Evolutionary conservation across 2,329 filamentous ascomycete genomes (phyloP).

Genomic region (Tolypocladium cylindrosporum): DNA sequence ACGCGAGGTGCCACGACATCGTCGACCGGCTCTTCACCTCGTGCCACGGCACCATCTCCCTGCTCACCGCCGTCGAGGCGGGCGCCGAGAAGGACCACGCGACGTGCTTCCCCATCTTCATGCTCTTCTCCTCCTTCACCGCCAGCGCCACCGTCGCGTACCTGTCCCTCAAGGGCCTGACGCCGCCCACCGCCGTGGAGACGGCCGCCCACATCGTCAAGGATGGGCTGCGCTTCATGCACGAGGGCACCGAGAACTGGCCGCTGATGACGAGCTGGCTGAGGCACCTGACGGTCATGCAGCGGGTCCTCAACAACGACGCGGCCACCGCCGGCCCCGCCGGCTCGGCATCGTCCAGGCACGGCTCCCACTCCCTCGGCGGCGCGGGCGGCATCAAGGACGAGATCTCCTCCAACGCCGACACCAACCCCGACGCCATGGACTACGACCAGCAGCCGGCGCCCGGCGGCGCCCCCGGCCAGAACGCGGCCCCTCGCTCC

Average conservation of each 20-base stretch:
- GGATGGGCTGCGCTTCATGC: constrained; percentile 49
- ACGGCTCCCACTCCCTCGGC: constrained; percentile 20
- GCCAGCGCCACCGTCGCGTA: constrained; percentile 52
- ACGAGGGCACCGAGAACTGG: constrained; percentile 50
- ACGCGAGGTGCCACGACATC: constrained; percentile 38
- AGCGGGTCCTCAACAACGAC: constrained; percentile 47
- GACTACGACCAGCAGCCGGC: constrained; percentile 41
- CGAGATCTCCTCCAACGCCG: constrained; percentile 43
- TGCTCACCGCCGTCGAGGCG: constrained; percentile 44
- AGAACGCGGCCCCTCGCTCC: constrained; percentile 23
- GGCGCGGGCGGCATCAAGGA: constrained; percentile 34
- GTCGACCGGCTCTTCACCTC: constrained; percentile 48
- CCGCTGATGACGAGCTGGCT: constrained; percentile 50
- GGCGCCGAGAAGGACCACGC: constrained; percentile 47
- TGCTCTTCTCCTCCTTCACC: constrained; percentile 53
- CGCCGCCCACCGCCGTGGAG: constrained; percentile 45
- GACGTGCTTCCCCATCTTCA: constrained; percentile 53
- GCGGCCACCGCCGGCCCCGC: constrained; percentile 22
- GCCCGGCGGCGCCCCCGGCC: constrained; percentile 11
- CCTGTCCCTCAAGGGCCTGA: constrained; percentile 50
- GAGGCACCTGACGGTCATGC: constrained; percentile 51
- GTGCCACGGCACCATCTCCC: constrained; percentile 47
- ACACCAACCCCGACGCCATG: constrained; percentile 45
- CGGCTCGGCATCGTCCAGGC: constrained; percentile 16
- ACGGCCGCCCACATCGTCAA: constrained; percentile 46